Evolutionary conservation across 805 yeast species (phyloP).

Genomic region (Lipomyces orientalis): DNA sequence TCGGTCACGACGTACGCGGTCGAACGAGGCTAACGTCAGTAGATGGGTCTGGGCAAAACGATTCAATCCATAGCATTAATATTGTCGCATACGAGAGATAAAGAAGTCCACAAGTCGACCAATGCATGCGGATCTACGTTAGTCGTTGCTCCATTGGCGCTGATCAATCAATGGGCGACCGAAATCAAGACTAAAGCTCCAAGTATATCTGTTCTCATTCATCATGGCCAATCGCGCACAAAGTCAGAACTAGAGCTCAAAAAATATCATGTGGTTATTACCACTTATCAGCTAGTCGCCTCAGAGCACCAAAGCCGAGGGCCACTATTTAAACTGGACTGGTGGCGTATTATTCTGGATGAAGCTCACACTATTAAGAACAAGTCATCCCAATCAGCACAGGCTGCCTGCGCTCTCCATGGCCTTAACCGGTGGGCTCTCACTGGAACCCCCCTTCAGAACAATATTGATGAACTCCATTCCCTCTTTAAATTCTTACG

Average conservation of each 20-base stretch:
- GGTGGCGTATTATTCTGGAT: conserved; percentile 67
- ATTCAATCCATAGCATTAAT: conserved; percentile 76
- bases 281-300: conserved; percentile 84
- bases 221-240: conserved; percentile 49
- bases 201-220: conserved; percentile 39
- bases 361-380: conserved; percentile 71
- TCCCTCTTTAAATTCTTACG: conserved; percentile 54
- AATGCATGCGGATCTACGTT: conserved; percentile 46
- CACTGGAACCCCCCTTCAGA: conserved; percentile 72
- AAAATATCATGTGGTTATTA: conserved; percentile 77
- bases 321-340: conserved; percentile 43
- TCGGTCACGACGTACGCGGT: not conserved
- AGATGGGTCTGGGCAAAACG: conserved; percentile 88
- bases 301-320: conserved; percentile 41
- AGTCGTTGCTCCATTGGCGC: conserved; percentile 52
- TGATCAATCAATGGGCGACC: conserved; percentile 51
- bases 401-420: conserved; percentile 53
- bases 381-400: conserved; percentile 52
- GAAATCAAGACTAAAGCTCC: conserved; percentile 49
- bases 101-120: conserved; percentile 51
- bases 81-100: conserved; percentile 46
- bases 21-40: conserved; percentile 22
- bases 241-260: conserved; percentile 36
- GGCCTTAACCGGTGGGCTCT: conserved; percentile 60
- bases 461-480: conserved; percentile 58